Evolutionary conservation across 345 rosid species (phyloP).

Genomic region (Eucalyptus sp.): DNA sequence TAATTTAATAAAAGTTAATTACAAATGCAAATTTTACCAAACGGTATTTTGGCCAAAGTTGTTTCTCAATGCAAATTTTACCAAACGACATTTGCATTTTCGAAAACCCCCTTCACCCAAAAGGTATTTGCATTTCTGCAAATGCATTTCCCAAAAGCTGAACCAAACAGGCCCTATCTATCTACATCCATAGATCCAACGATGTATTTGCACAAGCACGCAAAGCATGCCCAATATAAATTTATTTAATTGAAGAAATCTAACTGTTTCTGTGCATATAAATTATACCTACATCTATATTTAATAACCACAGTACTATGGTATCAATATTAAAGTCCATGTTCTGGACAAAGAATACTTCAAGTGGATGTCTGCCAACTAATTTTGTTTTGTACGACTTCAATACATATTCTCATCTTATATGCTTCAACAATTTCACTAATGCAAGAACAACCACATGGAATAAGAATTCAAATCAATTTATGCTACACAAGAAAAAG

Average conservation of each 20-base stretch:
- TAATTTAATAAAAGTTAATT: too few species aligned
- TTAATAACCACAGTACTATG: not conserved
- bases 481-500: not conserved
- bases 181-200: too few species aligned
- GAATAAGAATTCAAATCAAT: not conserved
- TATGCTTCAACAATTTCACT: not conserved
- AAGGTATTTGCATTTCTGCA: too few species aligned
- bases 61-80: too few species aligned
- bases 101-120: too few species aligned
- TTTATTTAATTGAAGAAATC: not conserved
- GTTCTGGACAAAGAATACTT: not conserved
- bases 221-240: not conserved
- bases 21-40: too few species aligned
- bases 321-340: not conserved
- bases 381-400: not conserved
- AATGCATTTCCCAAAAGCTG: too few species aligned
- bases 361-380: not conserved
- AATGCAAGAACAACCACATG: not conserved
- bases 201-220: not conserved
- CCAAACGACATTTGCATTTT: too few species aligned
- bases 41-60: too few species aligned
- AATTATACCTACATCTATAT: not conserved
- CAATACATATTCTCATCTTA: not conserved
- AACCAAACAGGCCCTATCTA: too few species aligned
- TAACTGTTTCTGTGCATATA: not conserved